These are phyloP conservation scores for Neospora caninum DNA, from an alignment of 169 alveolate species.

Conservation along the genomic window DNA sequence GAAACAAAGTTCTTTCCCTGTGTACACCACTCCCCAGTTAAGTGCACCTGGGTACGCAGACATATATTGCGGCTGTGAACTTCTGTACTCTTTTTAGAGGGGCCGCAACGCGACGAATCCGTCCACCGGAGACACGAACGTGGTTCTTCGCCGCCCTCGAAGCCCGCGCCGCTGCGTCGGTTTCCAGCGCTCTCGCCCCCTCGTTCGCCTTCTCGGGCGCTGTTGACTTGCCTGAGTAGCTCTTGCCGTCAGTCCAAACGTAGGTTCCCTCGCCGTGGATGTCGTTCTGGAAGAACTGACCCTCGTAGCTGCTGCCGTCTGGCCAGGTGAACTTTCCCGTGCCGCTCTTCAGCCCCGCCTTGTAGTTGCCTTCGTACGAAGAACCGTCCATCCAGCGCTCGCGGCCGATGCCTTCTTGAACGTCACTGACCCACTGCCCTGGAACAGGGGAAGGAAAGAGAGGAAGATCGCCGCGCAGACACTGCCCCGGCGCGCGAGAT, in stretches of 20 bases:
- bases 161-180: too few species aligned
- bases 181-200: too few species aligned
- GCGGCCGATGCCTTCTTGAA: conserved; percentile 86
- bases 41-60: too few species aligned
- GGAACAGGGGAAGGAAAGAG: conserved; percentile 3
- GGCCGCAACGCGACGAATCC: too few species aligned
- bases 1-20: too few species aligned
- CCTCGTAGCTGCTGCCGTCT: conserved; percentile 82
- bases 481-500: too few species aligned
- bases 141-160: too few species aligned
- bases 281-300: conserved; percentile 78
- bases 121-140: too few species aligned
- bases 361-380: conserved; percentile 82
- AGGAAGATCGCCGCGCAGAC: too few species aligned
- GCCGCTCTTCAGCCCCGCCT: conserved; percentile 77
- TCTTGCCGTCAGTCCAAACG: conserved; percentile 71
- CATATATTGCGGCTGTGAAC: too few species aligned
- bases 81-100: too few species aligned
- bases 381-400: conserved; percentile 88
- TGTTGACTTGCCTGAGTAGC: conserved; percentile 73
- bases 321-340: conserved; percentile 83
- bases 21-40: too few species aligned
- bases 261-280: conserved; percentile 84
- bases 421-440: conserved; percentile 85
- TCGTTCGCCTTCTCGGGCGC: not conserved